Base-by-base conservation (phyloP, 2,329 filamentous ascomycete genomes). In the Xylariaceae sp. region DNA sequence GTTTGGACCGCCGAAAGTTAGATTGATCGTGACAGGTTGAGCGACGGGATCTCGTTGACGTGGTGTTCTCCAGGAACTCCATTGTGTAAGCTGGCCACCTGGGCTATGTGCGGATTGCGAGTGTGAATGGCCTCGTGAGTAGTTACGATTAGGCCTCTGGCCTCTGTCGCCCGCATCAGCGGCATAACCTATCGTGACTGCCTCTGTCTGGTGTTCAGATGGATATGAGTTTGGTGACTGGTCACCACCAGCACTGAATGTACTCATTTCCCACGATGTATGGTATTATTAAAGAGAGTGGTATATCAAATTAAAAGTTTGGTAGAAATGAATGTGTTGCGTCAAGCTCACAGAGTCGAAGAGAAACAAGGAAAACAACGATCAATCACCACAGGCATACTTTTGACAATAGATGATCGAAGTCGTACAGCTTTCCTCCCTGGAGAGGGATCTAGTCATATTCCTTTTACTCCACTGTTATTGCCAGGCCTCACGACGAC, bases 11-110 rank as follows among this genome's bases (percentile, higher is more conserved):
- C 39, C 32, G 22, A 50, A 47, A 17, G 51, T 44, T 14, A 22
- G 27, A 22, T 50, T 50, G 40, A 42, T 30, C 12, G 40, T 36
- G 17, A 42, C 19, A 38, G 47, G 47, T 36, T 47, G 44, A 7
- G 17, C 39, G 32, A 27, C 47, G 1, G 18, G 15, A 3, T 17
- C 39, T 12, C 15, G 12, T 36, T 30, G 27, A 6, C 31, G 51
- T 17, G 33, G 44, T 7, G 36, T 27, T 36, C 40, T 47, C 40
- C 46, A 43, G 36, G 43, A 31, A 15, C 38, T 19, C 38, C 36
- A 42, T 41, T 27, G 22, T 27, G 22, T 27, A 27, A 27, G 4
- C 22, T 27, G 22, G 7, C 22, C 22, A 27, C 22, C 22, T 27
- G 22, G 22, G 22, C 22, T 27, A 27, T 27, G 22, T 27, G 22